Conservation (phyloP, 2,329 filamentous ascomycete genomes). For the Trichoderma koningiopsis region DNA sequence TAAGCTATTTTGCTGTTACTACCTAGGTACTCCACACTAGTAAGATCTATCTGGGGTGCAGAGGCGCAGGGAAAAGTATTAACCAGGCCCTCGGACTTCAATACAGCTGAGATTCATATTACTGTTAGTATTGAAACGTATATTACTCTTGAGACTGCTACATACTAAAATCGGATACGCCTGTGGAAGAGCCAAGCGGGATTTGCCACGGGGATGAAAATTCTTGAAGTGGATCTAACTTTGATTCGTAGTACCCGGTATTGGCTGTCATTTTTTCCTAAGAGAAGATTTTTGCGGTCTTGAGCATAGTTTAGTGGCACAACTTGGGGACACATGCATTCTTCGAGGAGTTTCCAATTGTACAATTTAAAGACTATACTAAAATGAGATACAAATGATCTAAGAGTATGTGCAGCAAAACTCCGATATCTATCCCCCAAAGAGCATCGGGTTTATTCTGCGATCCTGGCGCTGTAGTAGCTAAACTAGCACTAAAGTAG, state of each 20-base stretch:
- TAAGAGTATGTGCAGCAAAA: background rate
- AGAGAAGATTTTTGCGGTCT: background rate
- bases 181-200: background rate
- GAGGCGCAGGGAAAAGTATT: background rate
- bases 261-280: background rate
- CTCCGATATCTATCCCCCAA: background rate
- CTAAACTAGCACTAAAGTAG: background rate
- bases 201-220: background rate
- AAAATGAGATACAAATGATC: background rate
- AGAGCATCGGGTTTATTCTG: background rate
- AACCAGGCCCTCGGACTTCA: no score
- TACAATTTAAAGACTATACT: background rate
- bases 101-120: background rate
- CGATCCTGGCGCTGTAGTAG: background rate
- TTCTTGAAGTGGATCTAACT: background rate
- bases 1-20: background rate
- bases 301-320: background rate
- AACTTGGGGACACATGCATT: background rate
- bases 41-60: background rate
- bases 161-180: background rate
- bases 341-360: background rate
- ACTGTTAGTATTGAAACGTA: background rate
- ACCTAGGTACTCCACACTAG: background rate
- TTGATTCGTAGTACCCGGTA: background rate
- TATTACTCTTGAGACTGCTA: background rate